phyloP scores from a whole-genome alignment of 2,329 filamentous ascomycete species.

The Colletotrichum siamense region DNA sequence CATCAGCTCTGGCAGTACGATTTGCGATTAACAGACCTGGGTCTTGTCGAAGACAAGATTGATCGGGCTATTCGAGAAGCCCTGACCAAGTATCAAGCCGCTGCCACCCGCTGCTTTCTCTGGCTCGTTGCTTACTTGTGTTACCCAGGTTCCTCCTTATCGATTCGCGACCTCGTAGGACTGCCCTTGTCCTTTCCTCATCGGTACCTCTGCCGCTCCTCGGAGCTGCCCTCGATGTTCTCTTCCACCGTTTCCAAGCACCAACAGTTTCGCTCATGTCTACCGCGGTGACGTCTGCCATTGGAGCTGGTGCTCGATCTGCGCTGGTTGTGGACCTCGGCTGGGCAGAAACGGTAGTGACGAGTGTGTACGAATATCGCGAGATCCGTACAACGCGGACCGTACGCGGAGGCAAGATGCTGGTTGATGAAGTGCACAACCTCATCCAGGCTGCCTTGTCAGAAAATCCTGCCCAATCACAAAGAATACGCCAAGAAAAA shows the following conservation, averaged over 20 bases:
- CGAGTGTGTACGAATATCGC: constrained; percentile 88
- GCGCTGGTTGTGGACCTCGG: constrained; percentile 88
- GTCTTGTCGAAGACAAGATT: constrained; percentile 83
- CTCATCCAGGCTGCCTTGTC: constrained; percentile 56
- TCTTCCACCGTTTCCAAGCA: constrained; percentile 83
- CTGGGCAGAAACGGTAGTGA: constrained; percentile 89
- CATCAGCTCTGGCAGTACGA: constrained; percentile 83
- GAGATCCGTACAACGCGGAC: constrained; percentile 76
- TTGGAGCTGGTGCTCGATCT: constrained; percentile 85
- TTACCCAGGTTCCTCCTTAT: constrained; percentile 64
- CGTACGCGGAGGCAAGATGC: constrained; percentile 73
- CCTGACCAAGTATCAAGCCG: constrained; percentile 73
- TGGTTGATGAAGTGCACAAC: constrained; percentile 74
- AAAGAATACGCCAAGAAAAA: constrained; percentile 13
- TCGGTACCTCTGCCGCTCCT: constrained; percentile 79
- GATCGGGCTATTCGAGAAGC: constrained; percentile 83
- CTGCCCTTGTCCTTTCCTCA: constrained; percentile 79
- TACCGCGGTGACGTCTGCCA: constrained; percentile 73
- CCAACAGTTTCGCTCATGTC: constrained; percentile 84
- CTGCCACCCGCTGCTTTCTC: not conserved
- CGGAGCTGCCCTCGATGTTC: constrained; percentile 74
- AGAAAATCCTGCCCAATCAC: not conserved
- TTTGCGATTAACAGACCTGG: constrained; percentile 74
- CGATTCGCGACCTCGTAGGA: constrained; percentile 76
- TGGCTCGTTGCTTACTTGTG: constrained; percentile 6